These are phyloP conservation scores for Lactarius tabidus DNA, from an alignment of 768 basidiomycete species.

Conservation along the genomic window DNA sequence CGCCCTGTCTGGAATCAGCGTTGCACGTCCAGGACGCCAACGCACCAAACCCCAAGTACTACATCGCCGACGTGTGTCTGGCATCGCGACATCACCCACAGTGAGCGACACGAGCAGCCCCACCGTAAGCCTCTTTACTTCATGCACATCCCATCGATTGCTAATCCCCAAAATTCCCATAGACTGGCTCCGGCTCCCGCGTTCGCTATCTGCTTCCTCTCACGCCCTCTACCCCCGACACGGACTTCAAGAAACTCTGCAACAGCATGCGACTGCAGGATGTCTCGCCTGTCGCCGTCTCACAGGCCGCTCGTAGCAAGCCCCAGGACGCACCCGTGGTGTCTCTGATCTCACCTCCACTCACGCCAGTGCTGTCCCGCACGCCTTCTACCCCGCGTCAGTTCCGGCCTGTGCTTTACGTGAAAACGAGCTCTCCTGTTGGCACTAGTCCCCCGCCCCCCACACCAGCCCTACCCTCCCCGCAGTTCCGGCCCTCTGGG, in stretches of 20 bases:
- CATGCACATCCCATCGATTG: not conserved
- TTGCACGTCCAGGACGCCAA: slow-evolving; percentile 13
- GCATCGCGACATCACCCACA: not conserved
- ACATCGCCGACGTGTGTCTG: slow-evolving; percentile 18
- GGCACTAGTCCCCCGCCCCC: slow-evolving; percentile 19
- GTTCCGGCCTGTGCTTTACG: slow-evolving; percentile 17
- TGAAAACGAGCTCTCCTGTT: slow-evolving; percentile 18
- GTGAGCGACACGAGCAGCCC: slow-evolving; percentile 9
- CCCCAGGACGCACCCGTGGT: not conserved
- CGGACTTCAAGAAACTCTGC: slow-evolving; percentile 21
- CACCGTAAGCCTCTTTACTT: slow-evolving; percentile 7
- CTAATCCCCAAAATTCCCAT: not conserved
- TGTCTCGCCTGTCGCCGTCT: not conserved
- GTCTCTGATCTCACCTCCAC: not conserved
- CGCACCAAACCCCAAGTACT: slow-evolving; percentile 10
- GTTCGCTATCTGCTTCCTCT: slow-evolving; percentile 17
- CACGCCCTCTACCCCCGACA: slow-evolving; percentile 16
- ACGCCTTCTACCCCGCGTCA: slow-evolving; percentile 24
- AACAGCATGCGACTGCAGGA: slow-evolving; percentile 13
- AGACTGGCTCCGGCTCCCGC: slow-evolving; percentile 11
- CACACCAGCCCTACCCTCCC: slow-evolving; percentile 11
- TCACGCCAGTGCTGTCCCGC: slow-evolving; percentile 28
- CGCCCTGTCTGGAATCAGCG: slow-evolving; percentile 5
- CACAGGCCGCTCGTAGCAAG: not conserved
- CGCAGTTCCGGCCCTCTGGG: slow-evolving; percentile 16